Evolutionary conservation across 2,329 filamentous ascomycete genomes (phyloP), one percentile per base, ranked within the genome.

Genomic region (Trichophyton simii): DNA sequence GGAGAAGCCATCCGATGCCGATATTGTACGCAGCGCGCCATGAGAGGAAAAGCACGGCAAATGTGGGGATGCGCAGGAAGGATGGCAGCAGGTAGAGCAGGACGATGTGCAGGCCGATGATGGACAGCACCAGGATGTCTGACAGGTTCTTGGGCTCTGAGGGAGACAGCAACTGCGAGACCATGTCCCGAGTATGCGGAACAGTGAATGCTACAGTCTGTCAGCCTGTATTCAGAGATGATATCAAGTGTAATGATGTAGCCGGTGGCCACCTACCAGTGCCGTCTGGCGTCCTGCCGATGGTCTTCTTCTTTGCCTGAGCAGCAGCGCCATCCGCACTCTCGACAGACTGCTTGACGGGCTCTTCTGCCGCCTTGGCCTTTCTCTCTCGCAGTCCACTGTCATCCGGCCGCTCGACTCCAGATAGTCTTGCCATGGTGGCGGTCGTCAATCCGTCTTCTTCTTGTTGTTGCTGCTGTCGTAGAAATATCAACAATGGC

Each of bases 131-230:
- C 63, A 87, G 71, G 62, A 85, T 76, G 75, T 99, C 94, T 64
- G 91, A 94, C 44, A 95, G 73, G 72, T 97, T 97, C 80, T 99
- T 99, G 60, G 94, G 91, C 72, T 97, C 88, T 67, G 88, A 88
- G 59, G 94, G 94, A 69, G 95, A 94, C 68, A 99, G 84, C 61
- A 99, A 83, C 77, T 97, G 94, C 59, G 92, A 95, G 68, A 99
- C 92, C 94, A 99, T 97, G 77, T 99, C 94, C 80, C 96, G 91
- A 61, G 94, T 99, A 65, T 90, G 87, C 57, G 94, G 94, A 60
- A 99, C 94, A 62, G 90, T 87, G 72, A 99, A 99, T 69, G 96
- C 94, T 97, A 52, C n/a, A 1, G 20, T 25, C 13, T 22, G 8
- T 52, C 15, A 54, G 59, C 31, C 31, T 46, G 22, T 22, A 34